phyloP scores from a whole-genome alignment of 192 early-diverging fungal genomes.

The Coemansia pectinata region DNA sequence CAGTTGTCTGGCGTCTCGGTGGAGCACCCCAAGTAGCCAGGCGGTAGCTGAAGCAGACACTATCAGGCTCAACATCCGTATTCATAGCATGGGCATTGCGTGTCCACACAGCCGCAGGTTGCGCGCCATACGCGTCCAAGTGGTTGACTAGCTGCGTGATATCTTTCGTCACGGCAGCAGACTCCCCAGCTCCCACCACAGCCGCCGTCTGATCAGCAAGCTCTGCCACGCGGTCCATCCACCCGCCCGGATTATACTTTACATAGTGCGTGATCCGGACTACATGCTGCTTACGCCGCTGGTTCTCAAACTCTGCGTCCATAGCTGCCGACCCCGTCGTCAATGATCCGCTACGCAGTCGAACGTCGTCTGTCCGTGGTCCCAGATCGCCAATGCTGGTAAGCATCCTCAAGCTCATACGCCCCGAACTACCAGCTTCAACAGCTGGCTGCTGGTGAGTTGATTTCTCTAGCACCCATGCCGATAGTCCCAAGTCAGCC shows the following conservation, averaged over 20 bases:
- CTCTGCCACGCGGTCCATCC: conserved; percentile 28
- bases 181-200: conserved; percentile 4
- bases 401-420: conserved; percentile 8
- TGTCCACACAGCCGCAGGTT: conserved; percentile 36
- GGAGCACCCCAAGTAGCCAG: conserved; percentile 21
- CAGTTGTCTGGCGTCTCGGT: background rate
- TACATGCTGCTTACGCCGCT: conserved; percentile 35
- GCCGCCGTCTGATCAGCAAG: conserved; percentile 7
- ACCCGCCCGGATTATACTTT: conserved; percentile 39
- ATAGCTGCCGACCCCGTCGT: conserved; percentile 34
- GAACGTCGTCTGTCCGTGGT: background rate
- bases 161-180: conserved; percentile 11
- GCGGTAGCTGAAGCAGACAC: conserved; percentile 22
- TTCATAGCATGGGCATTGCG: conserved; percentile 30
- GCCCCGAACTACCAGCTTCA: background rate
- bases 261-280: conserved; percentile 40
- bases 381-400: conserved; percentile 3
- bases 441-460: background rate
- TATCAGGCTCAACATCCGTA: background rate
- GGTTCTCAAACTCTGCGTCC: conserved; percentile 34
- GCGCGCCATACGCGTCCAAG: conserved; percentile 31
- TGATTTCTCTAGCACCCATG: conserved; percentile 42
- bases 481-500: conserved; percentile 35
- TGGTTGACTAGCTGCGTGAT: conserved; percentile 8
- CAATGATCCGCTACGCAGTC: conserved; percentile 19